Percentiles rank a stretch among this genome's conserved stretches.
These are phyloP conservation scores for Aphelidium insulamus DNA, from an alignment of 371 early-diverging fungal species.

Conservation along the genomic window DNA sequence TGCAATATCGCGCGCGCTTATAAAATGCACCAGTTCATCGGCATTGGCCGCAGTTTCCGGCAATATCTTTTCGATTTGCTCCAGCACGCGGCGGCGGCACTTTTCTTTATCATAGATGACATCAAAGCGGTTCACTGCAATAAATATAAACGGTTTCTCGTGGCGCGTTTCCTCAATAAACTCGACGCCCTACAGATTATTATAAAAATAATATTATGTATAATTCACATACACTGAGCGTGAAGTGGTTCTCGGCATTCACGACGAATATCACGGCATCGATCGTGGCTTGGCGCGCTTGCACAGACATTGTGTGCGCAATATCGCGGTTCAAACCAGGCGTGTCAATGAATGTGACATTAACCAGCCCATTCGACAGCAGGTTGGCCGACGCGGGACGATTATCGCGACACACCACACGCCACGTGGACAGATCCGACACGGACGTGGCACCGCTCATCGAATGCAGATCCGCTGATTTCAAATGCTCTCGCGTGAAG, in stretches of 20 bases:
- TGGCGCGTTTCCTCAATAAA: conserved; percentile 83
- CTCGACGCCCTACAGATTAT: conserved; percentile 48
- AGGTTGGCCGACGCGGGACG: conserved; percentile 33
- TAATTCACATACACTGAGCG: conserved; percentile 48
- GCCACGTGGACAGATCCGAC: conserved; percentile 13
- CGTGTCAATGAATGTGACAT: conserved; percentile 87
- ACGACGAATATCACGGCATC: conserved; percentile 96
- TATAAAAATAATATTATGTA: conserved; percentile 2
- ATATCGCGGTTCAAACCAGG: conserved; percentile 96
- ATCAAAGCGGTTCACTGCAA: conserved; percentile 92
- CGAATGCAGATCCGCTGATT: conserved; percentile 11
- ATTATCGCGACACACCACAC: conserved; percentile 23
- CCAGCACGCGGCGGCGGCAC: conserved; percentile 70
- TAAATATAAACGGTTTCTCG: conserved; percentile 94
- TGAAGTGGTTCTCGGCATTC: conserved; percentile 94
- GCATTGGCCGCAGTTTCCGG: conserved; percentile 76
- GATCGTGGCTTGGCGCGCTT: conserved; percentile 92
- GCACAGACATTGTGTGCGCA: conserved; percentile 79
- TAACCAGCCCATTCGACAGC: conserved; percentile 76
- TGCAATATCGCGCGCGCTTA: conserved; percentile 32
- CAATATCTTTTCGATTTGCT: conserved; percentile 78
- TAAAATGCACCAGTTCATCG: conserved; percentile 86
- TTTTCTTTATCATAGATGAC: conserved; percentile 77
- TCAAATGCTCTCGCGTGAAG: conserved; percentile 24
- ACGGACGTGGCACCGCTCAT: conserved; percentile 2